Conservation (phyloP, 1,284 basidiomycete genomes). For the Kalmanozyma brasiliensis region DNA sequence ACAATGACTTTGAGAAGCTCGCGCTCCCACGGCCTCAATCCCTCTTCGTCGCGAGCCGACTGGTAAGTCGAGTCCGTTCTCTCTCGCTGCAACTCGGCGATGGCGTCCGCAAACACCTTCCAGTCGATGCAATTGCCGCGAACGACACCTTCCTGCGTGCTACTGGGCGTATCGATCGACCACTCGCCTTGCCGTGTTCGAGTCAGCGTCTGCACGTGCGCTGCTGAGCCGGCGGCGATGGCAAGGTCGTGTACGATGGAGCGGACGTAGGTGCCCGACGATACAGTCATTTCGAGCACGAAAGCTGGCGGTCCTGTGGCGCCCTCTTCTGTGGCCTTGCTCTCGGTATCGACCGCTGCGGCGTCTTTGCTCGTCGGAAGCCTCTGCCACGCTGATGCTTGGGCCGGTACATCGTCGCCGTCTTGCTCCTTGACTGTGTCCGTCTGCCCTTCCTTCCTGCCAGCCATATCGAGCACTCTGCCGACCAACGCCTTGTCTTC, state of each 20-base stretch:
- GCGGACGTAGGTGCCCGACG: constrained; percentile 66
- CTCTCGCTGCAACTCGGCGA: constrained; percentile 51
- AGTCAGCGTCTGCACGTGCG: constrained; percentile 63
- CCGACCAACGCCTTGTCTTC: constrained; percentile 59
- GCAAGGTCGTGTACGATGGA: constrained; percentile 66
- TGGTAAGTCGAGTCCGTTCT: constrained; percentile 22
- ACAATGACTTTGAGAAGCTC: constrained; percentile 44
- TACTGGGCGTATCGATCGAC: constrained; percentile 30
- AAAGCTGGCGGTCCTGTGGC: constrained; percentile 52
- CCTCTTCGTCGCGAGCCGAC: constrained; percentile 37
- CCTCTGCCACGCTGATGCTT: constrained; percentile 8
- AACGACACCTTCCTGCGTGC: constrained; percentile 9
- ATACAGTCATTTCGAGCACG: constrained; percentile 64
- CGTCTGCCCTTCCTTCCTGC: constrained; percentile 34
- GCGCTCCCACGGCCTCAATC: constrained; percentile 56
- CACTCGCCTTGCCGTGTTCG: constrained; percentile 65
- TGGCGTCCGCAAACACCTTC: constrained; percentile 59
- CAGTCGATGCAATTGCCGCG: constrained; percentile 62
- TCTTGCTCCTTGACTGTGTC: constrained; percentile 42
- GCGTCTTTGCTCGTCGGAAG: constrained; percentile 9
- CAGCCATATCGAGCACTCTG: constrained; percentile 56
- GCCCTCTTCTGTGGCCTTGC: background rate
- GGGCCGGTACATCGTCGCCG: background rate
- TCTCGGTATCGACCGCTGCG: constrained; percentile 7
- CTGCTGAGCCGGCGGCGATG: constrained; percentile 54